Evolutionary conservation across 768 basidiomycete species (phyloP).

Genomic region (Tephrocybe sp.): DNA sequence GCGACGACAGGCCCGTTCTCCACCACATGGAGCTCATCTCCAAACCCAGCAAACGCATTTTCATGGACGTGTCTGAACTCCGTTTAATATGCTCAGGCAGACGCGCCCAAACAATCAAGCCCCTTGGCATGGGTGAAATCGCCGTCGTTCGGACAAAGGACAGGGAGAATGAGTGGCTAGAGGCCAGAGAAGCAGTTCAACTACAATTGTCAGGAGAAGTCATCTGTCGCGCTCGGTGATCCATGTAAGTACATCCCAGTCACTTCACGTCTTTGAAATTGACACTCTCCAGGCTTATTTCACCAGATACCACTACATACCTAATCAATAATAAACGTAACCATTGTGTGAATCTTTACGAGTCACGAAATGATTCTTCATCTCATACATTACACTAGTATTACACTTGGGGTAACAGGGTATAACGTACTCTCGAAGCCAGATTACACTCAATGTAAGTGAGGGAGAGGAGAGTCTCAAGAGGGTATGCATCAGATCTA

Average conservation of each 20-base stretch:
- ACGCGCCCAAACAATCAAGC: conserved; percentile 75
- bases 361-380: no score
- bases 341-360: no score
- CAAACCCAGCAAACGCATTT: conserved; percentile 77
- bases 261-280: background rate
- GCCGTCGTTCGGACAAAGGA: conserved; percentile 75
- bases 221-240: conserved; percentile 68
- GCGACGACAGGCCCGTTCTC: conserved; percentile 85
- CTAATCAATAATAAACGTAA: background rate
- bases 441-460: no score
- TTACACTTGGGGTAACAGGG: no score
- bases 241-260: background rate
- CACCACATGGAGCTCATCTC: conserved; percentile 77
- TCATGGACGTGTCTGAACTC: conserved; percentile 73
- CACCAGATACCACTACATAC: background rate
- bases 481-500: no score
- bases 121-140: conserved; percentile 90
- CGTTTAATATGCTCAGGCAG: conserved; percentile 77
- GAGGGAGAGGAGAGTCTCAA: no score
- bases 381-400: no score
- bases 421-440: no score
- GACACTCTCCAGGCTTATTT: no score
- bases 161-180: conserved; percentile 80
- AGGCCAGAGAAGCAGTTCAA: conserved; percentile 88
- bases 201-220: conserved; percentile 82